Percentiles rank a stretch among this genome's conserved stretches.
phyloP scores from a whole-genome alignment of 495 filamentous ascomycete genomes.

The Glutinoglossum americanum region DNA sequence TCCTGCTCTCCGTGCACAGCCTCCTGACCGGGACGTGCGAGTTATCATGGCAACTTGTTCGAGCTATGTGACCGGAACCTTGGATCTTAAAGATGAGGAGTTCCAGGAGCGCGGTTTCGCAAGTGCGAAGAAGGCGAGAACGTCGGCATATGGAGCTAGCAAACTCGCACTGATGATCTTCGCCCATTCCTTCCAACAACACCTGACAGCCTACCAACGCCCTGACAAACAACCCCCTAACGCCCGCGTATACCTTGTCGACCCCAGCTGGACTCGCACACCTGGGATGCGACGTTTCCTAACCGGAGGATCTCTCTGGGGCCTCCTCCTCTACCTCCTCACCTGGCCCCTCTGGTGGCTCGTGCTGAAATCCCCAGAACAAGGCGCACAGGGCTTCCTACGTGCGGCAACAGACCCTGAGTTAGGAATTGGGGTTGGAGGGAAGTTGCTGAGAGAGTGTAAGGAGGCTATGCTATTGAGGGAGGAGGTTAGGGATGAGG shows the following conservation, averaged over 20 bases:
- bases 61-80: conserved; percentile 51
- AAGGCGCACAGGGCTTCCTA: conserved; percentile 73
- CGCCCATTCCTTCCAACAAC: conserved; percentile 71
- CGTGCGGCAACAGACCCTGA: conserved; percentile 64
- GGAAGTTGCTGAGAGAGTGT: conserved; percentile 73
- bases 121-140: neutral
- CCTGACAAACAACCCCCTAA: conserved; percentile 67
- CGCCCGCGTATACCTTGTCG: conserved; percentile 57
- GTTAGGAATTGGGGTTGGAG: conserved; percentile 37
- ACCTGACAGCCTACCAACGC: conserved; percentile 56
- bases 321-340: conserved; percentile 54
- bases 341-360: conserved; percentile 71
- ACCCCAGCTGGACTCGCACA: conserved; percentile 68
- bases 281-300: conserved; percentile 75
- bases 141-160: conserved; percentile 50
- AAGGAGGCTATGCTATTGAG: conserved; percentile 45
- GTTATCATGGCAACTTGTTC: conserved; percentile 74
- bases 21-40: conserved; percentile 77
- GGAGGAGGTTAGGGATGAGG: conserved; percentile 58
- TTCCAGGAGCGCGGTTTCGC: neutral
- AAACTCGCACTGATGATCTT: conserved; percentile 82
- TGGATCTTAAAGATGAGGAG: conserved; percentile 25
- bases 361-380: conserved; percentile 57
- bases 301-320: conserved; percentile 63
- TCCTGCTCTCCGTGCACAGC: conserved; percentile 73